phyloP scores from a whole-genome alignment of 2,329 filamentous ascomycete genomes.

The Parastagonospora nodorum region DNA sequence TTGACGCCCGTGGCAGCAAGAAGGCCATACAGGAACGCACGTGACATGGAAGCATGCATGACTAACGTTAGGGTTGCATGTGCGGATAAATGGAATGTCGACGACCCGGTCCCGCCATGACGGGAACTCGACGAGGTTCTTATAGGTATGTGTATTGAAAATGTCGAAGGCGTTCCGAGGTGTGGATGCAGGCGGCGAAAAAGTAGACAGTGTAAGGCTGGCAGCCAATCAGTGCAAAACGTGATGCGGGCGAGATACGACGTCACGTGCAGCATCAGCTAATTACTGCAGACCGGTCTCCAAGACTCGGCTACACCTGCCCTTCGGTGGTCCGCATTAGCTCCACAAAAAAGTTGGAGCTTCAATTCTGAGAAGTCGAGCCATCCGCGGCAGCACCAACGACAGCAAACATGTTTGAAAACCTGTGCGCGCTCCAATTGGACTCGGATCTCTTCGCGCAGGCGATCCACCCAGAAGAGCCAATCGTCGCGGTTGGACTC shows the following conservation, averaged over 20 bases:
- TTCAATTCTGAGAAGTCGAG: constrained; percentile 1
- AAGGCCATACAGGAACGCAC: constrained; percentile 12
- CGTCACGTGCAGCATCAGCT: not conserved
- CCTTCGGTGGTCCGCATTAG: constrained; percentile 5
- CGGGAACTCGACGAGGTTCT: constrained; percentile 9
- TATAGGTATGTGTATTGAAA: constrained; percentile 1
- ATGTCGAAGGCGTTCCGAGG: not conserved
- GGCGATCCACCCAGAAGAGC: constrained; percentile 81
- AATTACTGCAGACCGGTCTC: not conserved
- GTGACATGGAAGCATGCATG: no score
- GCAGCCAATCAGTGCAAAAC: constrained; percentile 31
- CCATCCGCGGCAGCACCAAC: constrained; percentile 5
- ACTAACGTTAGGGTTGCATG: no score
- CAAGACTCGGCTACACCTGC: constrained; percentile 22
- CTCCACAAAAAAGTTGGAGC: constrained; percentile 35
- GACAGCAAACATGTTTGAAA: constrained; percentile 74
- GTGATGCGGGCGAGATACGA: constrained; percentile 21
- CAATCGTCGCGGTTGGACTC: constrained; percentile 84
- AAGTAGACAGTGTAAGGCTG: not conserved
- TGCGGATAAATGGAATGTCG: no score
- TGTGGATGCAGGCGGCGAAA: not conserved
- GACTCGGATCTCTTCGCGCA: constrained; percentile 86
- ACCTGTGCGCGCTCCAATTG: constrained; percentile 86
- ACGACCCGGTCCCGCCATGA: no score
- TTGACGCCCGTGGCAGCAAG: constrained; percentile 19